Evolutionary conservation across 2,329 filamentous ascomycete species (phyloP), one percentile per base, ranked within the genome.

Genomic region (Akanthomyces lecanii): DNA sequence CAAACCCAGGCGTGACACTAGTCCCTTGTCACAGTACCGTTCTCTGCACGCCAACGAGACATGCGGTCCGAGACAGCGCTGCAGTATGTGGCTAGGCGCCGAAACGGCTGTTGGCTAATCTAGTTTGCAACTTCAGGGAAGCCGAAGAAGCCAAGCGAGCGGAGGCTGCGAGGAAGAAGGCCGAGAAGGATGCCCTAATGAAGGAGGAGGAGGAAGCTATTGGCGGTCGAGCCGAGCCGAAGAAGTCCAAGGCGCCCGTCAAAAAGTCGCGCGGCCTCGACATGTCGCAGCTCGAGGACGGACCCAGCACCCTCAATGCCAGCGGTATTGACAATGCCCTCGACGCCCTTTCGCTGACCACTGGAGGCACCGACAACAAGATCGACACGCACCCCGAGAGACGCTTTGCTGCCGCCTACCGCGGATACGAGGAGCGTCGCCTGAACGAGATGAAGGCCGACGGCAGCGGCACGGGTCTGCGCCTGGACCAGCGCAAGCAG

Each of bases 241-340:
- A 91, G 77, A 88, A 89, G 68, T 77, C 83, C 63, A 90, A 91
- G 76, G 78, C 82, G 6, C 87, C 89, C 12, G 79, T 82, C 56
- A 90, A 90, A 76, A 90, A 89, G 74, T 83, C 84, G 54, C 83
- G 85, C 65, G 90, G 90, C 28, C 83, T 94, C 44, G 90, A 93
- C 71, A 83, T 94, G 47, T 84, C 83, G 21, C 88, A 90, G 73
- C 87, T 97, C 67, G 90, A 95, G 70, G 80, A 85, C 66, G 81
- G 81, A 66, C 77, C 79, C 16, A 75, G 86, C 11, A 77, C 90
- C 0, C 83, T 97, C 70, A 93, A 89, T 74, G 93, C 92, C 4
- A 84, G 89, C 0, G 92, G 92, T 71, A 97, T 99, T 75, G 93
- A 98, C 75, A 94, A 97, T 71, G 92, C 92, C 0, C 85, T 98